Conservation (phyloP, 148 eudicot species). For the Camellia lanceoleosa region DNA sequence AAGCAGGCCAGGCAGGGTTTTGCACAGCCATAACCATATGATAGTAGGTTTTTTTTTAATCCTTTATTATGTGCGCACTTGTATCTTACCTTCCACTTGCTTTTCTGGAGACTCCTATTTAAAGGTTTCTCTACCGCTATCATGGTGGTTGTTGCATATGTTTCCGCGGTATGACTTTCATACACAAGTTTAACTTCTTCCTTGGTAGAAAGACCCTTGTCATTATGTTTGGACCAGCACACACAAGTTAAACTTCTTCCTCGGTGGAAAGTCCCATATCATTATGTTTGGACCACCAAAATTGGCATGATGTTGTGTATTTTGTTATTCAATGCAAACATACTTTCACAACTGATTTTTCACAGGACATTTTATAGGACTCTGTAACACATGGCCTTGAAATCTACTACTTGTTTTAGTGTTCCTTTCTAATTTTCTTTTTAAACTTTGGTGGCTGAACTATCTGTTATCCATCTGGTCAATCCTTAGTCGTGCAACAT, state of each 20-base stretch:
- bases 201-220: too few species aligned
- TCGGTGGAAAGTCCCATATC: not conserved
- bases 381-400: not conserved
- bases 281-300: not conserved
- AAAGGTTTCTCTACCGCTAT: too few species aligned
- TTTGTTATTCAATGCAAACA: not conserved
- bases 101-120: too few species aligned
- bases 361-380: not conserved
- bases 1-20: too few species aligned
- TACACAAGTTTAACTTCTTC: too few species aligned
- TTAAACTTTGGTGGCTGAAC: not conserved
- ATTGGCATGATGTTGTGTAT: not conserved
- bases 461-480: not conserved
- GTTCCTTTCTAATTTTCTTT: not conserved
- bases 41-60: too few species aligned
- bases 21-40: too few species aligned
- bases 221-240: not conserved
- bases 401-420: not conserved
- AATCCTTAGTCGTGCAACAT: conserved; percentile 70
- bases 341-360: not conserved
- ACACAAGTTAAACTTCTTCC: not conserved
- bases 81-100: too few species aligned
- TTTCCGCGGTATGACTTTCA: not conserved
- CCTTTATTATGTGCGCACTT: too few species aligned
- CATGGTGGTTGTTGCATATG: not conserved